These are phyloP conservation scores for Globisporangium canariense DNA, from an alignment of 352 stramenopile species.

Conservation along the genomic window DNA sequence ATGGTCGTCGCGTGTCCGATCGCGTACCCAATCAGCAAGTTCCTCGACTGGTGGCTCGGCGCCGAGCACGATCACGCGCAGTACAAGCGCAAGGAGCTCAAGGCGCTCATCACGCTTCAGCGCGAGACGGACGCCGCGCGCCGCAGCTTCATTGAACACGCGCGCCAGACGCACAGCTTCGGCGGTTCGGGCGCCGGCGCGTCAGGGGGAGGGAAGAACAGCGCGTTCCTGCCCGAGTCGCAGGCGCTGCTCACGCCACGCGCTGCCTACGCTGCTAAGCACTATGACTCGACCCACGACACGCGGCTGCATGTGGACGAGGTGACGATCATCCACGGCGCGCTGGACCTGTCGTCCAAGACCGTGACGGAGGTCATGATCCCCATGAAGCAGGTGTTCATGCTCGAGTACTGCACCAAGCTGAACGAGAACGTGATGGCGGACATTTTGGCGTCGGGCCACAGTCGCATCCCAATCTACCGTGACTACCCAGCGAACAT, in stretches of 20 bases:
- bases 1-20: slow-evolving; percentile 89
- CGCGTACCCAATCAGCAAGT: slow-evolving; percentile 87
- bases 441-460: slow-evolving; percentile 82
- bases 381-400: slow-evolving; percentile 78
- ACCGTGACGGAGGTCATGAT: slow-evolving; percentile 87
- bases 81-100: slow-evolving; percentile 90
- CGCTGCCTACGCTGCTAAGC: slow-evolving; percentile 21
- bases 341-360: slow-evolving; percentile 87
- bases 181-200: neutral
- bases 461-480: slow-evolving; percentile 90
- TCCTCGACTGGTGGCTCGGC: slow-evolving; percentile 88
- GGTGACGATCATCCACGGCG: slow-evolving; percentile 91
- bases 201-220: neutral
- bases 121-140: slow-evolving; percentile 46
- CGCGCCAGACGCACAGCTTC: slow-evolving; percentile 8
- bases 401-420: slow-evolving; percentile 74
- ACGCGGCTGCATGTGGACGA: slow-evolving; percentile 77
- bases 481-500: slow-evolving; percentile 66
- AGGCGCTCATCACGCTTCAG: slow-evolving; percentile 83
- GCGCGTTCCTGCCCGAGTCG: slow-evolving; percentile 14
- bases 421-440: slow-evolving; percentile 74
- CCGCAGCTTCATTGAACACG: slow-evolving; percentile 31
- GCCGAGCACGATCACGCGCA: slow-evolving; percentile 66
- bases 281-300: slow-evolving; percentile 32
- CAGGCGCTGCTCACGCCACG: slow-evolving; percentile 27